Evolutionary conservation across 495 filamentous ascomycete species (phyloP), one percentile per base, ranked within the genome.

Genomic region (Xanthoparmelia taractica): DNA sequence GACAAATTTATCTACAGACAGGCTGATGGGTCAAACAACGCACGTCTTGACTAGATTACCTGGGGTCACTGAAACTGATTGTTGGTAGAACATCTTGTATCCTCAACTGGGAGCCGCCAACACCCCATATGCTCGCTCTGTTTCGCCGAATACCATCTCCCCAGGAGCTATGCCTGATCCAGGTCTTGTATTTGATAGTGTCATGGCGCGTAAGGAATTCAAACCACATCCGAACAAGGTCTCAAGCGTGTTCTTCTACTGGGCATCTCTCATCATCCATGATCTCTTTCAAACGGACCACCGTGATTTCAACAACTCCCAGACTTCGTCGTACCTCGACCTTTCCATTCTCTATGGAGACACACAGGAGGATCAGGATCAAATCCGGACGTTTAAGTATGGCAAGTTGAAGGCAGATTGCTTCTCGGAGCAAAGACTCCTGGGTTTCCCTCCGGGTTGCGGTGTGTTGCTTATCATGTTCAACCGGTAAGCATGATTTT

Each of bases 1-100:
- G 81, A 86, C 60, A 79, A 87, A 50, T 85, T 80, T 67, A 71
- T 78, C 60, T 91, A 89, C 68, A 80, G 88, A n/a, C 79, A 79
- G 55, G 86, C 86, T 3, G 88, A 91, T 75, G 88, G 88, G n/a
- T 88, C 84, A 0, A 80, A 84, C 68, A 84, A 85, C 70, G 66
- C 60, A 29, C 63, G 64, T 40, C 33, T 5, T 58, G 6, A 3
- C 10, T 23, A 10, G 12, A 23, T 29, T 5, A 33, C 27, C 13
- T 27, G 3, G 8, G 33, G 38, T 15, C 17, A 34, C 20, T 27
- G 45, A 55, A 57, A 50, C 61, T 63, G 50, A 63, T 57, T 4
- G 15, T 18, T 10, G 12, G 33, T 37, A 67, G 65, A 84, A 83
- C 68, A 78, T 81, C 56, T 78, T 79, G 43, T 76, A 78, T 59